Base-by-base conservation (phyloP, 495 filamentous ascomycete genomes). In the Daldinia childiae region DNA sequence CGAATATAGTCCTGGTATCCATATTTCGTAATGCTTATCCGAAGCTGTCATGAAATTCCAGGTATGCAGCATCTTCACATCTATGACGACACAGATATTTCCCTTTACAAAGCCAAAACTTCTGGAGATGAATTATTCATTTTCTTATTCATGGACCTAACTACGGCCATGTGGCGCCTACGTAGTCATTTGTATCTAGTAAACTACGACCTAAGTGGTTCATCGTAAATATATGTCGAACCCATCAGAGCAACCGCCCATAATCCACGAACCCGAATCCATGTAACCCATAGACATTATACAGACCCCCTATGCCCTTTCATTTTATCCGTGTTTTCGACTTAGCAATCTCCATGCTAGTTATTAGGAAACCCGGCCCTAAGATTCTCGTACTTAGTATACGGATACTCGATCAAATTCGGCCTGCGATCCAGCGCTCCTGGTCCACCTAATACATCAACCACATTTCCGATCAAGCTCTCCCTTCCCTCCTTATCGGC, bases 341-440 rank as follows among this genome's bases (percentile, higher is more conserved):
- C 19, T 14, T 6, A 6, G 14, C 7, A 0, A 24, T 30, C 50
- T 15, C 14, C 11, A 4, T 21, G 59, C 38, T 77, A 82, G 58
- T 81, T 80, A 61, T 79, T 78, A 5, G 82, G 81, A 69, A 88
- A 84, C 21, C 90, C 88, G 14, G 84, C 82, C 73, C 83, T 84
- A 71, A 96, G 71, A 76, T 96, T 97, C 62, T 94, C 91, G 75
- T 94, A 97, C 82, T 92, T 92, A 58, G 87, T 91, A 59, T 88
- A 82, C 19, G 92, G 92, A 77, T 90, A 95, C 1, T 79, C 73
- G 59, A 96, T 74, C 67, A 87, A 90, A 78, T 97, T 97, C 29
- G 82, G 69, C n/a, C 80, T 83, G 60, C 80, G 79, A 58, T 93
- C 88, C 75, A 96, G 76, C 0, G 64, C 73, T 1, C 66, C 69